A percentile compares a stretch with the other conserved stretches of the same genome.
Conservation (phyloP, 768 basidiomycete species). For the Phlegmacium glaucopus region DNA sequence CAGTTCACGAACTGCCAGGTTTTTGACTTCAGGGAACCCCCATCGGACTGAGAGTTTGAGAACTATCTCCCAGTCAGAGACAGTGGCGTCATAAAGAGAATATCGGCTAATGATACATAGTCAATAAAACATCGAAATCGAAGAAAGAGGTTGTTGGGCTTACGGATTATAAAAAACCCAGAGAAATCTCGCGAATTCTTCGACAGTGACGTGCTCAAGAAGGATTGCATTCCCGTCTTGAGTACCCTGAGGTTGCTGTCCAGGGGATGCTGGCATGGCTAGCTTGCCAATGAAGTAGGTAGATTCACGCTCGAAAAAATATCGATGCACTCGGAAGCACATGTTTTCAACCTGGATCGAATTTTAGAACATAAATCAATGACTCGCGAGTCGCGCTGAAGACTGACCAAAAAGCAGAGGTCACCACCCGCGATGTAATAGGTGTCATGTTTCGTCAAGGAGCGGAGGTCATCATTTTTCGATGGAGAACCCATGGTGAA, state of each 20-base stretch:
- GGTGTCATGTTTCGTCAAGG: slow-evolving; percentile 23
- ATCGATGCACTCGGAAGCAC: slow-evolving; percentile 55
- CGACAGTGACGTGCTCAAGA: slow-evolving; percentile 29
- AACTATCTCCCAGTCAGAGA: slow-evolving; percentile 53
- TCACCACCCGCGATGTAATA: slow-evolving; percentile 58
- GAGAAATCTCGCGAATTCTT: slow-evolving; percentile 43
- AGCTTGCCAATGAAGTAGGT: slow-evolving; percentile 39
- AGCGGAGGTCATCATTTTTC: slow-evolving; percentile 15
- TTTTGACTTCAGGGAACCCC: slow-evolving; percentile 50
- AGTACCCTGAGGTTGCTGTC: slow-evolving; percentile 30
- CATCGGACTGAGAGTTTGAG: slow-evolving; percentile 52
- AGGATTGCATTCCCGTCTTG: slow-evolving; percentile 40
- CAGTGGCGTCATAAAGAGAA: slow-evolving; percentile 47
- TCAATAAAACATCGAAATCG: not conserved
- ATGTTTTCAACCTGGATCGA: slow-evolving; percentile 49
- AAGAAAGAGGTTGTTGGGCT: slow-evolving; percentile 9
- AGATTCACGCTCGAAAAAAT: slow-evolving; percentile 65
- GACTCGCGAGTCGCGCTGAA: not conserved
- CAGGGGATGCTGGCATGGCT: slow-evolving; percentile 25
- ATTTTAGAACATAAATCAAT: not conserved
- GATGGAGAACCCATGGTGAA: slow-evolving; percentile 2
- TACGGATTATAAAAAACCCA: slow-evolving; percentile 60
- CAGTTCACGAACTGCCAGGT: slow-evolving; percentile 53
- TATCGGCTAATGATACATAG: slow-evolving; percentile 39
- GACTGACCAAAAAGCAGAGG: slow-evolving; percentile 47